phyloP scores from a whole-genome alignment of 169 alveolate genomes.

The Eimeria necatrix region DNA sequence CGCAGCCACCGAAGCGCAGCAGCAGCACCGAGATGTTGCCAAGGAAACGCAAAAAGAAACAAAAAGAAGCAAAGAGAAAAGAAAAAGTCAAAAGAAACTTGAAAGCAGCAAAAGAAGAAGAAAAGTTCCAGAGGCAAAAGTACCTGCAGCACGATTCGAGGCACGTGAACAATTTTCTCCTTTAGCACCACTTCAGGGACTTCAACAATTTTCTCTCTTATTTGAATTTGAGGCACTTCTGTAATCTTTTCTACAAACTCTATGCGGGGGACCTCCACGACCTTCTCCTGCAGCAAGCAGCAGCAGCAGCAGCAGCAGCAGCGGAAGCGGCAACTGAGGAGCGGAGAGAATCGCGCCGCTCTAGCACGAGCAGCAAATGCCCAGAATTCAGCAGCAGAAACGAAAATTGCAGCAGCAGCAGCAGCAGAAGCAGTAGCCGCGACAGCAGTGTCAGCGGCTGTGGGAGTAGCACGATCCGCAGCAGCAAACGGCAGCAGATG shows the following conservation, averaged over 20 bases:
- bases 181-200: conserved; percentile 34
- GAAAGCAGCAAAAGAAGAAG: not conserved
- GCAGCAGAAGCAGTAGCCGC: not conserved
- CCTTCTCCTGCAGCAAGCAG: conserved; percentile 31
- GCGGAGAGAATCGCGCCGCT: not conserved
- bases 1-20: too few species aligned
- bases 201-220: conserved; percentile 42
- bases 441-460: not conserved
- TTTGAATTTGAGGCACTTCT: conserved; percentile 50
- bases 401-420: not conserved
- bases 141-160: conserved; percentile 20
- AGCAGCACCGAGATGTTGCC: not conserved
- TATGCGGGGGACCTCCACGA: conserved; percentile 32
- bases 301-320: not conserved
- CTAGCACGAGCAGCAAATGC: too few species aligned
- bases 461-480: not conserved
- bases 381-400: not conserved
- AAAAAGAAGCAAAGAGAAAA: not conserved
- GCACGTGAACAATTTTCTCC: conserved; percentile 27
- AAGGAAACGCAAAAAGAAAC: not conserved
- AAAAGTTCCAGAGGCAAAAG: not conserved
- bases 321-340: not conserved
- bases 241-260: conserved; percentile 46
- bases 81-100: not conserved
- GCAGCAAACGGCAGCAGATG: not conserved